Percentiles rank a stretch among this genome's conserved stretches.
Conservation (phyloP, 768 basidiomycete genomes). For the Cystofilobasidium bisporidii region DNA sequence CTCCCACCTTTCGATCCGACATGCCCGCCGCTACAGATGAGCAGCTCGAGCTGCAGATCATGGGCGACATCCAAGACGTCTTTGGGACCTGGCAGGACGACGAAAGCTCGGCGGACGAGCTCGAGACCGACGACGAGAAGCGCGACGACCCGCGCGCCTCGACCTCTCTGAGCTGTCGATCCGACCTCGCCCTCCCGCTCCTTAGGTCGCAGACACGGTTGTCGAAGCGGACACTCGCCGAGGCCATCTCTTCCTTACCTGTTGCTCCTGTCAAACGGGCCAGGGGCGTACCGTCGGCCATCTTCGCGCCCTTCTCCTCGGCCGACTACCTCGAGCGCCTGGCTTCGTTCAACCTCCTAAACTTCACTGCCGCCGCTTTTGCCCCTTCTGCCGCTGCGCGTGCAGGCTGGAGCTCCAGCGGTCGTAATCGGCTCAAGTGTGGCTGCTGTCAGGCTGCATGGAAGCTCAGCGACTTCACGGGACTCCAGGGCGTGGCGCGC, state of each 20-base stretch:
- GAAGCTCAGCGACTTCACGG: constrained; percentile 6
- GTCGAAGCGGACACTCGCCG: not conserved
- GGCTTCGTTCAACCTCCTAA: not conserved
- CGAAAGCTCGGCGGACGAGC: not conserved
- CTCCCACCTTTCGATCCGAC: not conserved
- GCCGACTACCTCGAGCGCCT: not conserved
- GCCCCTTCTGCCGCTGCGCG: not conserved
- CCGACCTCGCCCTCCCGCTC: not conserved
- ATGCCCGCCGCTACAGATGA: not conserved
- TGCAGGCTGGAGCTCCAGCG: not conserved
- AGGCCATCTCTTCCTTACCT: not conserved
- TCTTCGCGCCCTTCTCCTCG: not conserved
- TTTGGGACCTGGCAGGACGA: not conserved
- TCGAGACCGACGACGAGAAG: not conserved
- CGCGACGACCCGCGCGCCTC: no score
- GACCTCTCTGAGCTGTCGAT: not conserved
- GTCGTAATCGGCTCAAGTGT: not conserved
- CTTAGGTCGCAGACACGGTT: not conserved
- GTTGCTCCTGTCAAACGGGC: not conserved
- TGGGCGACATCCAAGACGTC: constrained; percentile 4
- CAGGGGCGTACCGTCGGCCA: not conserved
- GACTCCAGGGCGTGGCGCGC: not conserved
- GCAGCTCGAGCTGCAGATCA: not conserved
- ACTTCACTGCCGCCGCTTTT: not conserved
- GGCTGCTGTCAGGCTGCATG: constrained; percentile 2